Percentiles rank a stretch among this genome's conserved stretches.
phyloP scores from a whole-genome alignment of 2,329 filamentous ascomycete genomes.

The Diplodia sapinea region DNA sequence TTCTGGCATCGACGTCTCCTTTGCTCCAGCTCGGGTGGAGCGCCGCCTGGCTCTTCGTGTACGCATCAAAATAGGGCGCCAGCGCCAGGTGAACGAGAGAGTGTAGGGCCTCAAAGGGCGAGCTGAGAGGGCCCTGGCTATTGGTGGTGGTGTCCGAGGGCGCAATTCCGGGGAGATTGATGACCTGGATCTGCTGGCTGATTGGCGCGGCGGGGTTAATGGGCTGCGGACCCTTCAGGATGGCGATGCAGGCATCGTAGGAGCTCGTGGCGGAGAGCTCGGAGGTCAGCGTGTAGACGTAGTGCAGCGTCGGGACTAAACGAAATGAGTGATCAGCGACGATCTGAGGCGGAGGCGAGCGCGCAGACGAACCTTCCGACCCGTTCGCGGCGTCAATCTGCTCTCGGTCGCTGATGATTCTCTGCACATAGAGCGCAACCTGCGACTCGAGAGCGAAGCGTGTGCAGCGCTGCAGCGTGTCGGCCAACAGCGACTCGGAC shows the following conservation, averaged over 20 bases:
- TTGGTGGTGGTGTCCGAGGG: constrained; percentile 69
- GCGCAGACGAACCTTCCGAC: constrained; percentile 40
- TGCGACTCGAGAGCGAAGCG: constrained; percentile 90
- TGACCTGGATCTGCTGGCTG: constrained; percentile 86
- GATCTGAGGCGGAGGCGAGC: constrained; percentile 50
- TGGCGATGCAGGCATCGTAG: constrained; percentile 84
- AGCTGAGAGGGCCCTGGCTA: constrained; percentile 74
- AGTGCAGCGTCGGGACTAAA: constrained; percentile 46
- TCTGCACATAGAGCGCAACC: constrained; percentile 89
- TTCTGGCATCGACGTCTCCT: constrained; percentile 87
- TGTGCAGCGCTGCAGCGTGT: constrained; percentile 85
- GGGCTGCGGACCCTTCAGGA: constrained; percentile 87
- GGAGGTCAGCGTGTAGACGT: constrained; percentile 78
- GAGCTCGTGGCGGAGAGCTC: constrained; percentile 80
- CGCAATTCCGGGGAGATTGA: constrained; percentile 85
- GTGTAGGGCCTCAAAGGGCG: constrained; percentile 91
- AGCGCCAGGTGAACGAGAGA: constrained; percentile 89
- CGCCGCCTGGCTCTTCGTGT: constrained; percentile 69
- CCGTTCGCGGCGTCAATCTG: constrained; percentile 42
- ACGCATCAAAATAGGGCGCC: constrained; percentile 96
- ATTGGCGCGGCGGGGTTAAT: constrained; percentile 85
- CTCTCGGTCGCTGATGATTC: constrained; percentile 57
- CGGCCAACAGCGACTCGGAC: constrained; percentile 70
- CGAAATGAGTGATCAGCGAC: constrained; percentile 35
- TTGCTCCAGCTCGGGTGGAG: constrained; percentile 65